Base-by-base conservation (phyloP, 2,329 filamentous ascomycete genomes). In the Dothideomycetes sp. region DNA sequence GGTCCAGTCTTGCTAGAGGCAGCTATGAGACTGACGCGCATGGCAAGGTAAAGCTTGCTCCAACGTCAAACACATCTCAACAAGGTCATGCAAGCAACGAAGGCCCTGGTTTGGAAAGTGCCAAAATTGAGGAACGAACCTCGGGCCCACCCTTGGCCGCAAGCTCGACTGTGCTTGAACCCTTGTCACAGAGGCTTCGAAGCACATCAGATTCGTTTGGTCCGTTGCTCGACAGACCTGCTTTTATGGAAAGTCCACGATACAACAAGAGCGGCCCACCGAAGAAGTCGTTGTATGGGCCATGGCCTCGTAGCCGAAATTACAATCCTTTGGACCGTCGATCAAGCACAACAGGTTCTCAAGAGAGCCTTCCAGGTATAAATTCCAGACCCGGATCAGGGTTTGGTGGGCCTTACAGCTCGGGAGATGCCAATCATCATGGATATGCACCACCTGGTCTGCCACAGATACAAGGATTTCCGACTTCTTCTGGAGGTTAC, bases 1-100 rank as follows among this genome's bases (percentile, higher is more conserved):
- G 42, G 42, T 44, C 42, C 7, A 44, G 35, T 18, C 35, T 44
- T n/a, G 35, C 36, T 11, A 15, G 37, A 10, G 30, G 23, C 18
- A 25, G 13, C 25, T 13, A 24, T 9, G 25, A 40, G 13, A 30
- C 34, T 11, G 27, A 30, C 5, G 10, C 29, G 16, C 37, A 40
- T 10, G 41, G 41, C 17, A 44, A 44, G 31, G 30, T 28, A 11
- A 28, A 44, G 25, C 23, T 25, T 15, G 28, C 31, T 13, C 42
- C 42, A 8, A 34, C 30, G 17, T 13, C 39, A 16, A 18, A 4
- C 4, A 19, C n/a, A n/a, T n/a, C 18, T 12, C 32, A 18, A n/a
- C 39, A 35, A 13, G n/a, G n/a, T n/a, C n/a, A 23, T 15, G 9
- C 39, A 4, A 12, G 12, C 4, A 19, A 13, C n/a, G 37, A 40